Conservation (phyloP, 371 early-diverging fungal genomes). For the Smittium culicis region DNA sequence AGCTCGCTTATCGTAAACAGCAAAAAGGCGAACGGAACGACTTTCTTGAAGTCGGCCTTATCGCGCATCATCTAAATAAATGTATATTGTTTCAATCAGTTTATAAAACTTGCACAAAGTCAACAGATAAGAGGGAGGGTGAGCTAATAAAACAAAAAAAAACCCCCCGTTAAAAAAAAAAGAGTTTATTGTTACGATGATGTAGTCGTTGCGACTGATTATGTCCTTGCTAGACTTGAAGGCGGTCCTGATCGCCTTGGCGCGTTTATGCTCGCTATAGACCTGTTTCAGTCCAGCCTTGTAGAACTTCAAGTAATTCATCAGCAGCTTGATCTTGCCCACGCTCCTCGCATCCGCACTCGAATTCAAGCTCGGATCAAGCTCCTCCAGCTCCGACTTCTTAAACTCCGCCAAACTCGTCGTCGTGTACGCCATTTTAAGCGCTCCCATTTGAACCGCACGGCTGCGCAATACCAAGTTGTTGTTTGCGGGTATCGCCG, state of each 20-base stretch:
- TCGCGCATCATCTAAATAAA: background rate
- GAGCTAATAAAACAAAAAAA: background rate
- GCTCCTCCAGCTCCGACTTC: background rate
- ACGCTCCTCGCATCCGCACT: too few species aligned
- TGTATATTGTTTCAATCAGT: background rate
- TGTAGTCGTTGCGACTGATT: background rate
- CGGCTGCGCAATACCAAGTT: too few species aligned
- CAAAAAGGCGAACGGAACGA: slow-evolving; percentile 5
- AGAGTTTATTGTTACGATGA: background rate
- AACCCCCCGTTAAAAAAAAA: too few species aligned
- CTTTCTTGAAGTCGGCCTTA: background rate
- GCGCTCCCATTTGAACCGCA: too few species aligned
- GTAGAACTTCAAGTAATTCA: background rate
- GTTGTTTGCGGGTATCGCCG: too few species aligned
- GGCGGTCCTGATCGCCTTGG: background rate
- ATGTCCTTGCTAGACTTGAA: background rate
- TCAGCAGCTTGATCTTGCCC: background rate
- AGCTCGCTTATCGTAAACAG: background rate
- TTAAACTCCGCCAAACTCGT: too few species aligned
- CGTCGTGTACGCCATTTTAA: too few species aligned
- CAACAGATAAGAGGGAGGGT: background rate
- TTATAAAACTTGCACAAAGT: background rate
- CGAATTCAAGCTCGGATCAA: slow-evolving; percentile 1
- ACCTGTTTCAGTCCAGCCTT: background rate
- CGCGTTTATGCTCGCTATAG: background rate